These are phyloP conservation scores for Thecaphora thlaspeos DNA, from an alignment of 1,284 basidiomycete species.

Conservation along the genomic window DNA sequence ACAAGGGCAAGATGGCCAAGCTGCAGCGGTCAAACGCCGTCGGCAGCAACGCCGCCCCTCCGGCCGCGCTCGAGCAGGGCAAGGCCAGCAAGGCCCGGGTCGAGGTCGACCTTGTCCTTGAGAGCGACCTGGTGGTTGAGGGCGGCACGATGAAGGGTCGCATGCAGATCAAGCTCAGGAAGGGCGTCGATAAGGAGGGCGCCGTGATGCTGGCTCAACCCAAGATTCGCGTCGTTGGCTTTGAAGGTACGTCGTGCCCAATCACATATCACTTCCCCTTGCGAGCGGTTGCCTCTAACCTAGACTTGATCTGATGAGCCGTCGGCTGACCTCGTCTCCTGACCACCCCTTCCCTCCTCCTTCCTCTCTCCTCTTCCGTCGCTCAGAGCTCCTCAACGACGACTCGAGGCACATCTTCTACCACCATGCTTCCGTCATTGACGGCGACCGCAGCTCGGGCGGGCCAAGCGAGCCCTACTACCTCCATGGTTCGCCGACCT, in stretches of 20 bases:
- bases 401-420: conserved; percentile 79
- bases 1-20: conserved; percentile 1
- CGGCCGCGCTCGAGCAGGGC: conserved; percentile 47
- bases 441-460: conserved; percentile 43
- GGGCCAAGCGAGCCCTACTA: conserved; percentile 52
- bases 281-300: no score
- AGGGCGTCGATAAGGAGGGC: conserved; percentile 62
- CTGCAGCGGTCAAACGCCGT: conserved; percentile 22
- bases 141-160: conserved; percentile 74
- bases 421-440: conserved; percentile 70
- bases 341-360: neutral
- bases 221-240: conserved; percentile 82
- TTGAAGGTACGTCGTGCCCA: conserved; percentile 64
- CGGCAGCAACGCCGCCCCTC: conserved; percentile 10
- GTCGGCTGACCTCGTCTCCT: no score
- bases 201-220: conserved; percentile 70
- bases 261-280: no score
- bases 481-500: conserved; percentile 45
- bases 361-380: neutral
- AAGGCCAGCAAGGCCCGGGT: conserved; percentile 67
- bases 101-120: conserved; percentile 77
- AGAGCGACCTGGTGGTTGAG: conserved; percentile 76
- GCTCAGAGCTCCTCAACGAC: conserved; percentile 63
- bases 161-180: conserved; percentile 70
- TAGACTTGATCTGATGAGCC: no score